Base-by-base conservation (phyloP, 1,284 basidiomycete species). In the Gomphus bonarii region DNA sequence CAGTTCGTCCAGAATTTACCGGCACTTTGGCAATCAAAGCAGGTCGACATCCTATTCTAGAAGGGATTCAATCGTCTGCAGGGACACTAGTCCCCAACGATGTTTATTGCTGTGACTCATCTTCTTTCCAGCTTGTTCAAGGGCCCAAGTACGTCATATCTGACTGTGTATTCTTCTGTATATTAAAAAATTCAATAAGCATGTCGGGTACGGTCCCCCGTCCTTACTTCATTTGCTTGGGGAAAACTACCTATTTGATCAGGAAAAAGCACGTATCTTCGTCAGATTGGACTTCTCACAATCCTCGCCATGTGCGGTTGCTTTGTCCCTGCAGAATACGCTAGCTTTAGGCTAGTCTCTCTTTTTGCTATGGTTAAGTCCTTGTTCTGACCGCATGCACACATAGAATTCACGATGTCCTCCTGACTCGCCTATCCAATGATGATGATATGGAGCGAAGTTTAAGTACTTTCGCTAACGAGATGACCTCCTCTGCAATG, bases 211-310 rank as follows among this genome's bases (percentile, higher is more conserved):
- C 22, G 66, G 58, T 60, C 31, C 42, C 49, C 11, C 18, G 10
- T 58, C 10, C 16, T 10, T 22, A 35, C 28, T 53, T n/a, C 30
- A 42, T 18, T 8, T 2, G 14, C 7, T 10, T 55, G 33, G 14
- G 25, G 48, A 6, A 10, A 22, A 11, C 16, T 20, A 10, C 10
- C 22, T 22, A 10, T 25, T 54, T 28, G 43, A 50, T 53, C 63
- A 77, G 91, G 92, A 0, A 98, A 98, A 70, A 95, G 89, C 66
- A 97, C 94, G 0, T 95, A 94, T 65, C 73, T 98, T 10, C 80
- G 85, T 18, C 93, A 97, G 67, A 80, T 93, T 31, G 95, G 87
- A 0, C 74, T 97, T 2, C 72, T 97, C 48, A 78, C 82, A 0
- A 75, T 95, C 18, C 87, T 95, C 80, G 91, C 91, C 0, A 85